Evolutionary conservation across 306 rosid genomes (phyloP).

Genomic region (Acmispon strigosus): DNA sequence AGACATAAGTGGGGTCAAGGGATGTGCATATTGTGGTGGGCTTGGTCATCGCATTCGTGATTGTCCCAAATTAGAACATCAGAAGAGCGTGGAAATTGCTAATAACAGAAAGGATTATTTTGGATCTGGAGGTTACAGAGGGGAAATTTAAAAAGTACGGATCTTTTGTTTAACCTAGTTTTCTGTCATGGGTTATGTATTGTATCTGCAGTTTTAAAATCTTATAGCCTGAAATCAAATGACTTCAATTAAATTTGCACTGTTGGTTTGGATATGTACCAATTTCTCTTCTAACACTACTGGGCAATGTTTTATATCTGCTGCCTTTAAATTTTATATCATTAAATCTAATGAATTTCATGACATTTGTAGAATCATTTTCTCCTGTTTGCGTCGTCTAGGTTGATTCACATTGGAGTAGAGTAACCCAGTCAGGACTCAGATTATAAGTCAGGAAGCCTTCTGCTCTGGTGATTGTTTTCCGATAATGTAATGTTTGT

Average conservation of each 20-base stretch:
- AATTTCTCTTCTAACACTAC: not conserved
- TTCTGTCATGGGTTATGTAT: not conserved
- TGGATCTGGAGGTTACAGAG: constrained; percentile 92
- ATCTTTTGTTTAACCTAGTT: not conserved
- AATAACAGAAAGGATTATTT: constrained; percentile 74
- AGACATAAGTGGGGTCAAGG: constrained; percentile 75
- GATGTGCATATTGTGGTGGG: constrained; percentile 94
- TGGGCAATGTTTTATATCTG: constrained; percentile 1
- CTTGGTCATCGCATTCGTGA: constrained; percentile 88
- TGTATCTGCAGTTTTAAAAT: not conserved
- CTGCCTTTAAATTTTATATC: not conserved
- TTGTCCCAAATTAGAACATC: constrained; percentile 86
- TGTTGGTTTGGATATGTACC: not conserved
- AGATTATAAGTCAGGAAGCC: not conserved
- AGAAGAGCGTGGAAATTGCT: constrained; percentile 77
- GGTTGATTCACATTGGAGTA: not conserved
- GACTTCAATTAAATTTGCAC: not conserved
- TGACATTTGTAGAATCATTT: not conserved
- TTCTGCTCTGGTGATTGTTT: constrained; percentile 5
- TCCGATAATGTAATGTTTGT: not conserved
- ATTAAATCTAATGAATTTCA: not conserved
- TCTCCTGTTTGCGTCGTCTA: not conserved
- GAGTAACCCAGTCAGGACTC: not conserved
- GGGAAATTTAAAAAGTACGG: constrained; percentile 49
- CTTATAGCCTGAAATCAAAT: not conserved